Evolutionary conservation across 2,329 filamentous ascomycete genomes (phyloP).

Genomic region (Didymella exigua): DNA sequence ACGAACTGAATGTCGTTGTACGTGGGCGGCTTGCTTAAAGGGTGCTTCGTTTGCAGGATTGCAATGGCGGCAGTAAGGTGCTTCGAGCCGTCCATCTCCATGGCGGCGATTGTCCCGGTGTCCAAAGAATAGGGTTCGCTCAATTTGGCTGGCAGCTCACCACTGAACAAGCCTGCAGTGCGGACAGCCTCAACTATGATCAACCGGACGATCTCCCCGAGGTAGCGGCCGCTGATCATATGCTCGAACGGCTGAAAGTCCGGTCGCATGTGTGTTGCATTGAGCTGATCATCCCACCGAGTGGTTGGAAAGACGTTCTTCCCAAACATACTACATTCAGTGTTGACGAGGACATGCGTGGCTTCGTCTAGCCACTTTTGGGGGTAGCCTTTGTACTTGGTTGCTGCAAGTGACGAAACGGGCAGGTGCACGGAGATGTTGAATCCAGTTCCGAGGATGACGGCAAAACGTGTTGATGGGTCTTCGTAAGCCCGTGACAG

Average conservation of each 20-base stretch:
- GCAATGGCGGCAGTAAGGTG: constrained; percentile 49
- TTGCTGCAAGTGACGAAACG: constrained; percentile 56
- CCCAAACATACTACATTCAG: constrained; percentile 70
- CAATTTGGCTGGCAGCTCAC: constrained; percentile 61
- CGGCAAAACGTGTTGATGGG: constrained; percentile 64
- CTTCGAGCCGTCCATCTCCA: constrained; percentile 57
- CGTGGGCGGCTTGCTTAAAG: constrained; percentile 52
- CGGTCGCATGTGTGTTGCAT: constrained; percentile 61
- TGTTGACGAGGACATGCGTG: constrained; percentile 68
- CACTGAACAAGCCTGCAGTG: constrained; percentile 61
- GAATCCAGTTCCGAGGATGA: constrained; percentile 69
- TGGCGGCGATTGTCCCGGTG: constrained; percentile 62
- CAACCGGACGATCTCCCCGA: constrained; percentile 67
- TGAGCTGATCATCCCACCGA: constrained; percentile 66
- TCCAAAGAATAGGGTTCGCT: constrained; percentile 64
- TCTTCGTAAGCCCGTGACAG: constrained; percentile 67
- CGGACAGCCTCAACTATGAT: constrained; percentile 65
- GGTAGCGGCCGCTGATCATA: constrained; percentile 66
- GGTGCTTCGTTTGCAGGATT: constrained; percentile 59
- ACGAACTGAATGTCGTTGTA: constrained; percentile 61
- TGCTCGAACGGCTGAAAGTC: constrained; percentile 71
- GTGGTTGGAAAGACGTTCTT: constrained; percentile 63
- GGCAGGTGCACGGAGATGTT: constrained; percentile 69
- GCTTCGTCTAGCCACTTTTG: constrained; percentile 62
- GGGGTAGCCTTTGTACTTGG: constrained; percentile 63